These are phyloP conservation scores for Typha latifolia DNA, from an alignment of 176 grass and related monocot genomes.

Conservation along the genomic window DNA sequence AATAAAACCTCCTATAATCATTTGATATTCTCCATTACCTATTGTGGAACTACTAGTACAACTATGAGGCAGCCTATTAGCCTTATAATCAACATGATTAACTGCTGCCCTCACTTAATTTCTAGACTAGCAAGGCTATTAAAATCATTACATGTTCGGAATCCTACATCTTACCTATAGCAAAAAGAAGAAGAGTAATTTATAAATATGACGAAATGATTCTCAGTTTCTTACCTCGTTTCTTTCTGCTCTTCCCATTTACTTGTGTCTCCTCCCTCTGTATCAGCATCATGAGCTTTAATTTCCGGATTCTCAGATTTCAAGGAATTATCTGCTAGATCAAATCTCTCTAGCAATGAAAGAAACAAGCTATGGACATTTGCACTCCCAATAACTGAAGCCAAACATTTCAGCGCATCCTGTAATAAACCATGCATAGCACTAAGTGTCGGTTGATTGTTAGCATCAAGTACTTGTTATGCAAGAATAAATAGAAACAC, in stretches of 20 bases:
- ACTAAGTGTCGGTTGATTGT: background rate
- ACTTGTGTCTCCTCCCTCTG: constrained; percentile 24
- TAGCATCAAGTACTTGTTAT: background rate
- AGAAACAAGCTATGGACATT: constrained; percentile 57
- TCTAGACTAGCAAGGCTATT: too few relatives aligned
- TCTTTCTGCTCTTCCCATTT: constrained; percentile 25
- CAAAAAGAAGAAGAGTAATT: constrained; percentile 13
- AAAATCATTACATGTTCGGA: background rate
- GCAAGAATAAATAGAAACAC: background rate
- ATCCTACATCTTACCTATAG: background rate
- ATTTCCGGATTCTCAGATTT: constrained; percentile 41
- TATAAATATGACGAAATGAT: constrained; percentile 12
- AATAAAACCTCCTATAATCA: constrained; percentile 7
- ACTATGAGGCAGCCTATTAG: background rate
- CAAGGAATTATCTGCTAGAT: constrained; percentile 37
- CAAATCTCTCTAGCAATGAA: constrained; percentile 60
- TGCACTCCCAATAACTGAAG: constrained; percentile 44
- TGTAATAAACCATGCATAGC: constrained; percentile 31
- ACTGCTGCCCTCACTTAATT: too few relatives aligned
- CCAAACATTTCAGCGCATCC: constrained; percentile 62
- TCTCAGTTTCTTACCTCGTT: constrained; percentile 33
- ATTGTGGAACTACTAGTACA: background rate
- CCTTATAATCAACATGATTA: too few relatives aligned
- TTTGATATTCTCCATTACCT: background rate
- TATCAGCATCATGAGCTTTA: constrained; percentile 26